A percentile compares a stretch with the other conserved stretches of the same genome.
These are phyloP conservation scores for Laguncularia racemosa DNA, from an alignment of 345 rosid species.

Conservation along the genomic window DNA sequence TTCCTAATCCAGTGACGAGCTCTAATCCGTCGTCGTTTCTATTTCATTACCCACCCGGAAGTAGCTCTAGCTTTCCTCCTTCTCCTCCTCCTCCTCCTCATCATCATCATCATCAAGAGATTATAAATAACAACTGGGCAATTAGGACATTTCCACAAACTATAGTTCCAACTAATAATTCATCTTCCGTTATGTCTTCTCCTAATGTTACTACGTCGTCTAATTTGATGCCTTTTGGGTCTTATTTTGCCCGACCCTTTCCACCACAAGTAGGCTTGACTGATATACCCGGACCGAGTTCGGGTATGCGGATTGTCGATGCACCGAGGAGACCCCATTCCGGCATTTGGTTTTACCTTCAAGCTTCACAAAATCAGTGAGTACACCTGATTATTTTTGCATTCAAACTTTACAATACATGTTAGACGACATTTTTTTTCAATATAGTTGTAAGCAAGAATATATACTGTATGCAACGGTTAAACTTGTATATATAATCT, in stretches of 20 bases:
- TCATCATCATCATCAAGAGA: constrained; percentile 37
- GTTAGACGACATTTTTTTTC: no score
- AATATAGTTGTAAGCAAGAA: no score
- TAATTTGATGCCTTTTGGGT: constrained; percentile 47
- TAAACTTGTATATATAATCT: no score
- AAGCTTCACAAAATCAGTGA: constrained; percentile 94
- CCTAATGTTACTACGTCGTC: constrained; percentile 25
- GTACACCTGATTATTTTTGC: constrained; percentile 12
- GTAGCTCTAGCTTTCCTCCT: constrained; percentile 3
- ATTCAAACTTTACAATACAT: no score
- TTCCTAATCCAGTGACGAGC: neutral
- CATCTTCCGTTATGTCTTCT: constrained; percentile 28
- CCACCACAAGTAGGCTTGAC: constrained; percentile 32
- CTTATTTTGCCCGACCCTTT: constrained; percentile 51
- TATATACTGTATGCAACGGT: no score
- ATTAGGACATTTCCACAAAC: constrained; percentile 42
- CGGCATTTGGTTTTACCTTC: constrained; percentile 92
- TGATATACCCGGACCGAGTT: constrained; percentile 56
- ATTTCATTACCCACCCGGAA: constrained; percentile 5
- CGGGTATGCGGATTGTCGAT: constrained; percentile 62
- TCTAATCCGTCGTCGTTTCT: neutral
- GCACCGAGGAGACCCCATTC: constrained; percentile 79
- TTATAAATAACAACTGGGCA: constrained; percentile 35
- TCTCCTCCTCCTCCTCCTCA: neutral
- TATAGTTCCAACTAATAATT: constrained; percentile 26